Evolutionary conservation across 2,329 filamentous ascomycete genomes (phyloP).

Genomic region (Clarireedia homoeocarpa): DNA sequence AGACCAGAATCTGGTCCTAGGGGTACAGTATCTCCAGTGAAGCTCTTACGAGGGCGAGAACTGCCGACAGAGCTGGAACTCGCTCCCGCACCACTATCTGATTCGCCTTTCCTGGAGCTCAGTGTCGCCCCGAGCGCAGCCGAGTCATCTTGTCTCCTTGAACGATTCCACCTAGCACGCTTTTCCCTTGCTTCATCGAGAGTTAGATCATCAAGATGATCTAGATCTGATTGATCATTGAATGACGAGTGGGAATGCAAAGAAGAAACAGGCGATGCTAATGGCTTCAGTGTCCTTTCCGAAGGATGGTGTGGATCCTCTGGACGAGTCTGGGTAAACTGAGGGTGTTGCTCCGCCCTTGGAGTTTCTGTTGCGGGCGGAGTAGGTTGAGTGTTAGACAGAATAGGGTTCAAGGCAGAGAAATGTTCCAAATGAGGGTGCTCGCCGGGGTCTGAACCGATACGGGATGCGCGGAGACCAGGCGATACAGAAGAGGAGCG

Average conservation of each 20-base stretch:
- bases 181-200: conserved; percentile 55
- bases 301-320: conserved; percentile 20
- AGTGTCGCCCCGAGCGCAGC: conserved; percentile 35
- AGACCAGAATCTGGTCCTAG: conserved; percentile 24
- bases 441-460: conserved; percentile 25
- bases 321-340: conserved; percentile 14
- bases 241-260: conserved; percentile 56
- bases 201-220: conserved; percentile 56
- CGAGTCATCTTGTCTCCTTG: conserved; percentile 50
- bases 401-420: not conserved
- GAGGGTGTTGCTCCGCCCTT: conserved; percentile 16
- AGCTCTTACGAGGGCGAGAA: conserved; percentile 39
- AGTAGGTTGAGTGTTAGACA: conserved; percentile 18
- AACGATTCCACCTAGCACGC: conserved; percentile 65
- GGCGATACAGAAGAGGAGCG: conserved; percentile 24
- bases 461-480: conserved; percentile 27
- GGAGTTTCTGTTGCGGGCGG: conserved; percentile 22
- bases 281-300: conserved; percentile 47
- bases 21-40: conserved; percentile 34
- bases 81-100: conserved; percentile 54
- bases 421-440: conserved; percentile 7
- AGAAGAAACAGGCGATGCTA: conserved; percentile 68
- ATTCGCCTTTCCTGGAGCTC: conserved; percentile 41
- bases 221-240: conserved; percentile 76
- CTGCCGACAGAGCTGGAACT: conserved; percentile 65